Percentiles rank a stretch among this genome's conserved stretches.
Evolutionary conservation across 768 basidiomycete genomes (phyloP).

Genomic region (Lepiota venenata): DNA sequence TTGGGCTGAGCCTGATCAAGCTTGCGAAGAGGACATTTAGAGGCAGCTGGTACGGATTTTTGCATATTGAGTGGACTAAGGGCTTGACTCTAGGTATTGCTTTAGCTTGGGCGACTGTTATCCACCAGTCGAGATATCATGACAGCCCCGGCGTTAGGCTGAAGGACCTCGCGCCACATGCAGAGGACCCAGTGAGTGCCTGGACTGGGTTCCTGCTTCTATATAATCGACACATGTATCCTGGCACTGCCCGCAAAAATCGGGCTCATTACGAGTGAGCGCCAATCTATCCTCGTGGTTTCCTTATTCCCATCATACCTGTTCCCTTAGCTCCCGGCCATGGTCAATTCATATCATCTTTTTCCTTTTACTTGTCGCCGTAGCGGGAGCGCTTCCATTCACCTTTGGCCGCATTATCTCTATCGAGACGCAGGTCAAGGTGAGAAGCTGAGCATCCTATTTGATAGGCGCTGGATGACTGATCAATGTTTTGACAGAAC

Average conservation of each 20-base stretch:
- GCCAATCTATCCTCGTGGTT: neutral
- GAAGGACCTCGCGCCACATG: constrained; percentile 31
- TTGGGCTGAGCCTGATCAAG: constrained; percentile 27
- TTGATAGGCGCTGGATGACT: neutral
- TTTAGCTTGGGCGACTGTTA: constrained; percentile 41
- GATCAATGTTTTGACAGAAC: constrained; percentile 19
- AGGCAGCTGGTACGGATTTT: constrained; percentile 32
- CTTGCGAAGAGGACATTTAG: constrained; percentile 28
- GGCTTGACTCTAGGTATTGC: neutral
- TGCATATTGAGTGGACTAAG: neutral
- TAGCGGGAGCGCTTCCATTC: constrained; percentile 29
- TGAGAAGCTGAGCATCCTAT: constrained; percentile 12
- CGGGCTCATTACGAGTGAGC: constrained; percentile 35
- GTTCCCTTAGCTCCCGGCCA: constrained; percentile 25
- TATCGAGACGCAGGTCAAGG: constrained; percentile 27
- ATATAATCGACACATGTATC: constrained; percentile 30
- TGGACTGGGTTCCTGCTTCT: constrained; percentile 28
- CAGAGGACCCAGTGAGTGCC: constrained; percentile 26
- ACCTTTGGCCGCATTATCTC: constrained; percentile 33
- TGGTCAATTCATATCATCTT: constrained; percentile 35
- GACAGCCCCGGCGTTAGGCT: constrained; percentile 29
- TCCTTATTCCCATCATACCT: neutral
- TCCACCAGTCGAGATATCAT: constrained; percentile 33
- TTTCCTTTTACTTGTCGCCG: constrained; percentile 29
- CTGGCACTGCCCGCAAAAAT: constrained; percentile 26